Conservation (phyloP, 345 rosid genomes). For the Camelina sativa region DNA sequence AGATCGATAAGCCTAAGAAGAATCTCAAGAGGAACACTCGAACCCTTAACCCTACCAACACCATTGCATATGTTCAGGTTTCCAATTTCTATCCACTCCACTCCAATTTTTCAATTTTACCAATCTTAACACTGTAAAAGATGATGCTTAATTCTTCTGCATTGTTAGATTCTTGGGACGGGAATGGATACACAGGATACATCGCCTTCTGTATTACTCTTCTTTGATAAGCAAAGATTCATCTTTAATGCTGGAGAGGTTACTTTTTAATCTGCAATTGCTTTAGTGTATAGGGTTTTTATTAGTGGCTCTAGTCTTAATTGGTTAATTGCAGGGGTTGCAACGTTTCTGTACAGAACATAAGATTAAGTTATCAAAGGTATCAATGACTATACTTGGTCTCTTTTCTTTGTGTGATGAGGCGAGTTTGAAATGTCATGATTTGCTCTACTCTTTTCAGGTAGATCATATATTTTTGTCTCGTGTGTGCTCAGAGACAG, state of each 20-base stretch:
- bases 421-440: slow-evolving; percentile 1
- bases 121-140: not conserved
- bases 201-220: slow-evolving; percentile 92
- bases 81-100: not conserved
- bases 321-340: slow-evolving; percentile 66
- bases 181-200: slow-evolving; percentile 99
- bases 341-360: slow-evolving; percentile 95
- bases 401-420: slow-evolving; percentile 15
- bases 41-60: slow-evolving; percentile 77
- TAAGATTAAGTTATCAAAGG: slow-evolving; percentile 94
- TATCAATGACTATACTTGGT: slow-evolving; percentile 30
- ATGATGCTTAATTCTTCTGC: not conserved
- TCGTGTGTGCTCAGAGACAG: slow-evolving; percentile 96
- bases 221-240: slow-evolving; percentile 94
- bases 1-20: slow-evolving; percentile 62
- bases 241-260: slow-evolving; percentile 99
- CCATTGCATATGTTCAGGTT: slow-evolving; percentile 92
- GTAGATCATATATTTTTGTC: slow-evolving; percentile 97
- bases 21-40: slow-evolving; percentile 73
- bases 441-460: slow-evolving; percentile 63
- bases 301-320: not conserved
- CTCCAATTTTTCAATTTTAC: not conserved
- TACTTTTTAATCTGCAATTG: not conserved
- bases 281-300: not conserved
- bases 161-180: slow-evolving; percentile 80